Percentiles rank a stretch among this genome's conserved stretches.
Conservation (phyloP, 2,329 filamentous ascomycete genomes). For the Penicillium sp. region DNA sequence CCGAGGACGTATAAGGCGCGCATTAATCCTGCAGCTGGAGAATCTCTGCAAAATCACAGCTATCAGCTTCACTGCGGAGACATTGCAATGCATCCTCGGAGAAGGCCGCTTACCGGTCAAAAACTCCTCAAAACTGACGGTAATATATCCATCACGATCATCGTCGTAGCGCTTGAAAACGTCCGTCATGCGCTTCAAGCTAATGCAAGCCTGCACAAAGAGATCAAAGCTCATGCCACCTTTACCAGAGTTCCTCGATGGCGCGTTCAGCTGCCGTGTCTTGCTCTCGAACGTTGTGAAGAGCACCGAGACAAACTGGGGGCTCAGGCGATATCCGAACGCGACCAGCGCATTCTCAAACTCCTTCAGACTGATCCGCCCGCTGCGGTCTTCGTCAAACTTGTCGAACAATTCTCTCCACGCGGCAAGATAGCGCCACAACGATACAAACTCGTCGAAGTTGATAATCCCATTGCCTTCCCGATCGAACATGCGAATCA, state of each 20-base stretch:
- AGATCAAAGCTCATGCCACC: slow-evolving; percentile 86
- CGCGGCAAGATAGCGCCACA: slow-evolving; percentile 93
- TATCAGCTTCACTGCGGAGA: slow-evolving; percentile 3
- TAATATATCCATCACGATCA: slow-evolving; percentile 90
- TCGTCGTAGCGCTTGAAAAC: slow-evolving; percentile 99
- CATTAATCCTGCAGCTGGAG: slow-evolving; percentile 37
- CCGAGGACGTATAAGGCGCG: neutral
- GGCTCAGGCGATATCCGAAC: slow-evolving; percentile 88
- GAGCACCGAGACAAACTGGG: slow-evolving; percentile 76
- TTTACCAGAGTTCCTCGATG: slow-evolving; percentile 24
- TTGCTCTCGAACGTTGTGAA: slow-evolving; percentile 82
- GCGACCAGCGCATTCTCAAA: slow-evolving; percentile 87
- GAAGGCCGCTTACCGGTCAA: slow-evolving; percentile 54
- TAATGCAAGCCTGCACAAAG: slow-evolving; percentile 97
- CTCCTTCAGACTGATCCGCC: slow-evolving; percentile 80
- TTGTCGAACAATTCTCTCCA: slow-evolving; percentile 95
- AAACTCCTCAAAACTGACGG: slow-evolving; percentile 77
- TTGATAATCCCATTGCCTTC: slow-evolving; percentile 85
- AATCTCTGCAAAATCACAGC: slow-evolving; percentile 25
- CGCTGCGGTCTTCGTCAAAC: slow-evolving; percentile 83
- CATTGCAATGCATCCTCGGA: neutral
- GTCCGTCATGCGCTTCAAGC: slow-evolving; percentile 96
- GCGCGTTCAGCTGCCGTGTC: slow-evolving; percentile 42
- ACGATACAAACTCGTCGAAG: slow-evolving; percentile 91
- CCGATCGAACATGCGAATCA: slow-evolving; percentile 99